Conservation (phyloP, 106 monocot species). For the Phalaenopsis aphrodite region DNA sequence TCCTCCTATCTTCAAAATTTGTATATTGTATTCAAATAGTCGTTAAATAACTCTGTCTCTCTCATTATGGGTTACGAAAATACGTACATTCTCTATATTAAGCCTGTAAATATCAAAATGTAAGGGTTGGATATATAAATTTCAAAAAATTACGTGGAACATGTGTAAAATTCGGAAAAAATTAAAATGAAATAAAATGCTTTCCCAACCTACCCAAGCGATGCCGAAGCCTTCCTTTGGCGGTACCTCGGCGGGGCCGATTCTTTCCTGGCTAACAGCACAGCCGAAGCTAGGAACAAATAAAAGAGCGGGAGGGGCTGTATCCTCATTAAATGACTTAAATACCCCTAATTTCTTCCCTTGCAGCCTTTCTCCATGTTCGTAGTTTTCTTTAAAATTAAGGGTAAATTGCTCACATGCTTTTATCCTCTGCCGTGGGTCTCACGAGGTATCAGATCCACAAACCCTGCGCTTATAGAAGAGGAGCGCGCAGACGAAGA, state of each 20-base stretch:
- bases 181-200: too few species aligned
- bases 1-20: too few species aligned
- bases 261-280: background rate
- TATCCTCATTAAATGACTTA: background rate
- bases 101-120: too few species aligned
- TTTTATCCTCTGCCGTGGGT: background rate
- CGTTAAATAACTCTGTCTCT: too few species aligned
- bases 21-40: too few species aligned
- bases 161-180: too few species aligned
- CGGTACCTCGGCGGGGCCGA: background rate
- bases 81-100: too few species aligned
- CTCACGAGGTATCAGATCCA: constrained; percentile 13
- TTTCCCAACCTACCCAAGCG: too few species aligned
- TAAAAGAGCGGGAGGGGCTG: background rate
- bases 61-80: too few species aligned
- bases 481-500: background rate
- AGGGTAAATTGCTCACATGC: background rate
- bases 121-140: too few species aligned
- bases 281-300: too few species aligned
- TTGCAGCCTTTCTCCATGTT: background rate
- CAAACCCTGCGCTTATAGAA: constrained; percentile 9
- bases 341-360: background rate
- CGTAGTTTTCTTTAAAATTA: background rate
- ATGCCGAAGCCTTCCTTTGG: background rate
- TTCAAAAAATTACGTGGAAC: too few species aligned